phyloP scores from a whole-genome alignment of 371 early-diverging fungal species.

The Batrachochytrium dendrobatidis region DNA sequence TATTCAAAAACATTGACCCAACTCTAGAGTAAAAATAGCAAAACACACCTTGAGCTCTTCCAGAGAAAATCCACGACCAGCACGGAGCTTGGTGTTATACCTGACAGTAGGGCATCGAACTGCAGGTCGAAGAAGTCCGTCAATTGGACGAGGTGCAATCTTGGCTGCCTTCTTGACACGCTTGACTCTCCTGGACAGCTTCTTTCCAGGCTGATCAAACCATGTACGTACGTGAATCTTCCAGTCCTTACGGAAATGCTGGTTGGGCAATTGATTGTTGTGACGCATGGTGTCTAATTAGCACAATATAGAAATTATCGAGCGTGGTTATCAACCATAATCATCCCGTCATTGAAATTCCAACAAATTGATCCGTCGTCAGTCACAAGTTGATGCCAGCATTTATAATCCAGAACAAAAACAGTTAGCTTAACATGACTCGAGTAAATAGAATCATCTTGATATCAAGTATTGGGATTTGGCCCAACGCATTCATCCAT shows the following conservation, averaged over 20 bases:
- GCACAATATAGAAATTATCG: too few species aligned
- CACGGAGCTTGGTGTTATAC: slow-evolving; percentile 98
- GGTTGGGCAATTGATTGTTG: slow-evolving; percentile 98
- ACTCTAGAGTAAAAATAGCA: slow-evolving; percentile 5
- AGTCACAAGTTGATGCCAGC: too few species aligned
- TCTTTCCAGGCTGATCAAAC: slow-evolving; percentile 98
- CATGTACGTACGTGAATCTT: slow-evolving; percentile 95
- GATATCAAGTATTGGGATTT: too few species aligned
- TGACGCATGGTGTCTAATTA: slow-evolving; percentile 63
- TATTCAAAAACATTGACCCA: background rate
- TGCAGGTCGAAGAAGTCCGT: slow-evolving; percentile 96
- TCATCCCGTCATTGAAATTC: too few species aligned
- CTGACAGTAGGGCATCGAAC: slow-evolving; percentile 96
- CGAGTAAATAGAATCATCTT: too few species aligned
- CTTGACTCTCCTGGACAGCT: slow-evolving; percentile 80
- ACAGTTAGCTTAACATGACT: too few species aligned
- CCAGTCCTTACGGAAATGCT: slow-evolving; percentile 99
- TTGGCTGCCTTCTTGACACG: slow-evolving; percentile 93
- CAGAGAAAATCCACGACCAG: slow-evolving; percentile 98
- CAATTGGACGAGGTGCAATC: slow-evolving; percentile 95
- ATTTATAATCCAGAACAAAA: too few species aligned
- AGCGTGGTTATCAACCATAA: too few species aligned
- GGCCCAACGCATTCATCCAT: too few species aligned
- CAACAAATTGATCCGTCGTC: too few species aligned
- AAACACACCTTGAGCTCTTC: slow-evolving; percentile 90